Percentiles rank a stretch among this genome's conserved stretches.
Evolutionary conservation across 805 yeast genomes (phyloP).

Genomic region (Millerozyma acaciae): DNA sequence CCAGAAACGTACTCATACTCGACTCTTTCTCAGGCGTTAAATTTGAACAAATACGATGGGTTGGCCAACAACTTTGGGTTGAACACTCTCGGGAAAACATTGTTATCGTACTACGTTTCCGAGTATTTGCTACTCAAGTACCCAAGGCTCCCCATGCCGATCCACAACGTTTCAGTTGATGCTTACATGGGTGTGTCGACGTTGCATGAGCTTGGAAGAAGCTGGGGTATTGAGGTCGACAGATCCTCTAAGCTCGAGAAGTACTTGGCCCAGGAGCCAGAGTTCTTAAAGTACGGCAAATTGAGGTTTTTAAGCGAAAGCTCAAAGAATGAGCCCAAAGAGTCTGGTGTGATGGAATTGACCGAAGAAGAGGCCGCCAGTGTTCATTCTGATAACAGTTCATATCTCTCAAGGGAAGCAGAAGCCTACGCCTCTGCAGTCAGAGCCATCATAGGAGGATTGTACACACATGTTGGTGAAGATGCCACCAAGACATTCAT

Average conservation of each 20-base stretch:
- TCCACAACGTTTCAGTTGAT: conserved; percentile 71
- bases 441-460: conserved; percentile 78
- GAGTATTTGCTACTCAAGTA: conserved; percentile 71
- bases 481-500: conserved; percentile 66
- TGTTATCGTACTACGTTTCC: conserved; percentile 70
- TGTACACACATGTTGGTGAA: conserved; percentile 71
- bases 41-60: conserved; percentile 47
- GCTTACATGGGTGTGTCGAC: conserved; percentile 68
- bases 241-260: conserved; percentile 58
- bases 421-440: conserved; percentile 65
- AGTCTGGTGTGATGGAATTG: conserved; percentile 50
- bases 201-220: conserved; percentile 60
- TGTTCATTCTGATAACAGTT: conserved; percentile 12
- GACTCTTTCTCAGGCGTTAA: conserved; percentile 77
- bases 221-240: conserved; percentile 91
- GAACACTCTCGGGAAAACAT: conserved; percentile 74
- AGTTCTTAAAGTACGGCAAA: conserved; percentile 65
- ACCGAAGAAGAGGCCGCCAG: conserved; percentile 20
- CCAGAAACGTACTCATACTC: conserved; percentile 55
- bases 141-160: conserved; percentile 85
- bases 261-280: conserved; percentile 64
- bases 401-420: conserved; percentile 33
- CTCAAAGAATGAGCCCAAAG: conserved; percentile 26
- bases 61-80: conserved; percentile 74
- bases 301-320: conserved; percentile 46